Percentiles rank a stretch among this genome's conserved stretches.
These are phyloP conservation scores for Tolypocladium cylindrosporum DNA, from an alignment of 2,329 filamentous ascomycete genomes.

Conservation along the genomic window DNA sequence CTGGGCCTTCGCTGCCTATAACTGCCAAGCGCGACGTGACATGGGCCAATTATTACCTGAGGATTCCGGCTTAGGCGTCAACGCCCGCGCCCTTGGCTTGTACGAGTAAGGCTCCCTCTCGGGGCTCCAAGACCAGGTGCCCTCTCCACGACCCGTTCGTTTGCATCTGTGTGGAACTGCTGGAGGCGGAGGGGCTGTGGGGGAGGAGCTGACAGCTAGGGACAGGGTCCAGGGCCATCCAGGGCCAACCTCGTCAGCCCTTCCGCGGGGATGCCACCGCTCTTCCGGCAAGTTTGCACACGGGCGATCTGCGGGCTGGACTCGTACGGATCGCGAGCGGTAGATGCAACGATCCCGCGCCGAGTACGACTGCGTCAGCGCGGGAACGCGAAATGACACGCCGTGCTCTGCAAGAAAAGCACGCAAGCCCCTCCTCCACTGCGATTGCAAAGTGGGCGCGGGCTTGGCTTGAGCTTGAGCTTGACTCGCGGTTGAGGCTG, in stretches of 20 bases:
- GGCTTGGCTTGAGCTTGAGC: neutral
- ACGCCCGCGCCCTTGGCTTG: too few relatives aligned
- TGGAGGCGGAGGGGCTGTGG: neutral
- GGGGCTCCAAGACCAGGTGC: too few relatives aligned
- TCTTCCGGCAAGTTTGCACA: neutral
- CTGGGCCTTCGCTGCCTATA: too few relatives aligned
- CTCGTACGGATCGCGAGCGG: neutral
- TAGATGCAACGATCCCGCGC: neutral
- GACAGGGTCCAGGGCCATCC: neutral
- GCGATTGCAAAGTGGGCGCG: neutral
- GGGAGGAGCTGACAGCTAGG: neutral
- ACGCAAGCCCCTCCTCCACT: neutral
- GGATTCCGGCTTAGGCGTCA: too few relatives aligned
- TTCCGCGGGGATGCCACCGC: neutral
- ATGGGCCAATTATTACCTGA: too few relatives aligned
- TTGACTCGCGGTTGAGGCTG: neutral
- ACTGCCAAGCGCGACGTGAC: too few relatives aligned
- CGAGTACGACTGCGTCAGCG: neutral
- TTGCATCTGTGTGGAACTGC: too few relatives aligned
- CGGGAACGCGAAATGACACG: neutral
- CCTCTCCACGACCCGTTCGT: neutral
- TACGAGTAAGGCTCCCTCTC: too few relatives aligned
- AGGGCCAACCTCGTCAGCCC: neutral
- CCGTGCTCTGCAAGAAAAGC: neutral
- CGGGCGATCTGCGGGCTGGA: neutral